phyloP scores from a whole-genome alignment of 345 rosid genomes.

The Odontarrhena argentea region DNA sequence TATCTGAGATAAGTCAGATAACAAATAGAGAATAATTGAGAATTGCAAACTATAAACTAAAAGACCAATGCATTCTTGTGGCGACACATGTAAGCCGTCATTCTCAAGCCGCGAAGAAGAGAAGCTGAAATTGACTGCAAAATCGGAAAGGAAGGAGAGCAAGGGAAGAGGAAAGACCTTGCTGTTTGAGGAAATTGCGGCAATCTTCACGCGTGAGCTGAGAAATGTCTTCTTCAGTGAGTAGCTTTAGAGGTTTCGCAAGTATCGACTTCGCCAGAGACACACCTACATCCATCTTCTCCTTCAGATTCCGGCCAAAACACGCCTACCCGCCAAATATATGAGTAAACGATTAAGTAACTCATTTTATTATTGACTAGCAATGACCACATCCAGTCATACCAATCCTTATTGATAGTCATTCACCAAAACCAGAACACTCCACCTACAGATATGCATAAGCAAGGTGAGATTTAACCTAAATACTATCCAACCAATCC shows the following conservation, averaged over 20 bases:
- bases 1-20: too few relatives aligned
- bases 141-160: conserved; percentile 12
- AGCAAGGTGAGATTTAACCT: not conserved
- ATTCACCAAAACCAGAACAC: conserved; percentile 14
- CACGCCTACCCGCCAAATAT: not conserved
- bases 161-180: conserved; percentile 49
- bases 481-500: not conserved
- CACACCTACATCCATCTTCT: conserved; percentile 51
- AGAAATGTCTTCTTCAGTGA: conserved; percentile 94
- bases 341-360: conserved; percentile 1
- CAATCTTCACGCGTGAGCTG: conserved; percentile 97
- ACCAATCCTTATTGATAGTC: not conserved
- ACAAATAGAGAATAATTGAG: too few relatives aligned
- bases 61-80: conserved; percentile 92
- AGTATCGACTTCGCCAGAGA: conserved; percentile 67
- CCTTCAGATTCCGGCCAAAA: conserved; percentile 36
- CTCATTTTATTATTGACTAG: not conserved
- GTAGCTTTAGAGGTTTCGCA: conserved; percentile 72
- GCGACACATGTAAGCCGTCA: conserved; percentile 55
- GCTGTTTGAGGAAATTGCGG: conserved; percentile 85
- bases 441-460: conserved; percentile 14
- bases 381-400: conserved; percentile 16
- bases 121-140: conserved; percentile 15
- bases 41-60: too few relatives aligned
- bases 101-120: not conserved